Evolutionary conservation across 352 stramenopile genomes (phyloP), one percentile per base, ranked within the genome.

Genomic region (Pythium utonaiense): DNA sequence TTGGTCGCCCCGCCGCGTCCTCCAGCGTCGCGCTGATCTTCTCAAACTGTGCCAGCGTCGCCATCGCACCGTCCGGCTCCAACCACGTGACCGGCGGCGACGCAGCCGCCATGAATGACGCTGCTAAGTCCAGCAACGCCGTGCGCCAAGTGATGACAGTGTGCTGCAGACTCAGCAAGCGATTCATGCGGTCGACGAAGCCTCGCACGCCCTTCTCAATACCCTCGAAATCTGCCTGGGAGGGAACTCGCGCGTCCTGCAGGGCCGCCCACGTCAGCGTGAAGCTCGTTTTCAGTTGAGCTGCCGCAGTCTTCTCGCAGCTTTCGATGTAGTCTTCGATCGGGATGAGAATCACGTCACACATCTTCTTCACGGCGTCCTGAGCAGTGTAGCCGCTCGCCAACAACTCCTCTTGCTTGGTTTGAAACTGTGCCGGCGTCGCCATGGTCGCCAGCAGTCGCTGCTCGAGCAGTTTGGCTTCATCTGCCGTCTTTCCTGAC

Each of bases 401-500:
- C 7, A 54, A 31, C 17, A 60, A 16, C 13, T 28, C 41, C 1
- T 25, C 51, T 21, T 57, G 50, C 45, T 55, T 53, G 6, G 16
- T 24, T 19, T 47, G 25, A n/a, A 63, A 55, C 22, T 48, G 61
- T 31, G 58, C 27, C 3, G 54, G 62, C 12, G 65, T 52, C 24
- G 59, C 58, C 10, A 77, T 62, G 2, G 74, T 34, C 6, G 61
- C 69, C 7, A 70, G 34, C 21, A 90, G 69, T 25, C 83, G 77
- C 40, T 80, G 69, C 53, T 90, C 83, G 3, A 89, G 67, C 27
- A 87, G 69, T 57, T 92, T 89, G 0, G 80, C 83, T 64, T 92
- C 83, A 33, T 92, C 83, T 6, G 83, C 80, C n/a, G 78, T 92
- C 19, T 66, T 74, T 0, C 75, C 77, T 5, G 51, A 69, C 0